Evolutionary conservation across 208 protist species (phyloP).

Genomic region (Crithidia sp.): DNA sequence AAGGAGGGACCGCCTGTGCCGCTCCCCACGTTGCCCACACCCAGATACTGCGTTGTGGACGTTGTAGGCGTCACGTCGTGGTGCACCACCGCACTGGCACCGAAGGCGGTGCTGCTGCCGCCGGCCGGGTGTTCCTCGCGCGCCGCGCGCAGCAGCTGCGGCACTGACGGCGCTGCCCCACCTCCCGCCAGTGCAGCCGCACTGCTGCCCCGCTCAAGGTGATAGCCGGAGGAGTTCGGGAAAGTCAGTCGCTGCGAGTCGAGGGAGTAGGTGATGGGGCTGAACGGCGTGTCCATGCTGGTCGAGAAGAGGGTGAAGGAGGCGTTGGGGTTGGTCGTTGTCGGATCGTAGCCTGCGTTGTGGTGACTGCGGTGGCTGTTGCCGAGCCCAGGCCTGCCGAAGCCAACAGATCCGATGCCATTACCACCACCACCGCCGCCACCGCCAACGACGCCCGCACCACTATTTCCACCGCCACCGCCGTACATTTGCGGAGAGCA

Average conservation of each 20-base stretch:
- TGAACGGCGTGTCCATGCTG: constrained; percentile 83
- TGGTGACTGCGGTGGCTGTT: neutral
- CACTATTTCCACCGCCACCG: neutral
- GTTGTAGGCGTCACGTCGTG: constrained; percentile 10
- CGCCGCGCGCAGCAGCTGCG: constrained; percentile 23
- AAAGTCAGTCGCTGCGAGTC: constrained; percentile 46
- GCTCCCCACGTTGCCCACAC: neutral
- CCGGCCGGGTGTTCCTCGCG: constrained; percentile 3
- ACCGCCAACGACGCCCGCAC: too few relatives aligned
- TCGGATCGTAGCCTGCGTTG: neutral
- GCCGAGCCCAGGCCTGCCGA: neutral
- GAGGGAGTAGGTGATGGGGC: constrained; percentile 88
- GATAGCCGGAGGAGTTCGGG: constrained; percentile 14
- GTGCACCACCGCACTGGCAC: neutral
- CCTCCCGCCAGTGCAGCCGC: constrained; percentile 4
- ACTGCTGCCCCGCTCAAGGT: constrained; percentile 9
- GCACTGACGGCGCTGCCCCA: constrained; percentile 2
- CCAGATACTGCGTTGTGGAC: neutral
- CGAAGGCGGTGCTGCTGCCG: constrained; percentile 2
- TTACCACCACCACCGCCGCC: too few relatives aligned
- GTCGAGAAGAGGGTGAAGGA: constrained; percentile 82
- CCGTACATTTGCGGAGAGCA: constrained; percentile 22
- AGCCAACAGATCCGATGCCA: neutral
- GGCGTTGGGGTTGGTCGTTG: constrained; percentile 30
- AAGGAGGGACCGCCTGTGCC: neutral